Evolutionary conservation across 2,329 filamentous ascomycete species (phyloP).

Genomic region (Zasmidium citrigriseum): DNA sequence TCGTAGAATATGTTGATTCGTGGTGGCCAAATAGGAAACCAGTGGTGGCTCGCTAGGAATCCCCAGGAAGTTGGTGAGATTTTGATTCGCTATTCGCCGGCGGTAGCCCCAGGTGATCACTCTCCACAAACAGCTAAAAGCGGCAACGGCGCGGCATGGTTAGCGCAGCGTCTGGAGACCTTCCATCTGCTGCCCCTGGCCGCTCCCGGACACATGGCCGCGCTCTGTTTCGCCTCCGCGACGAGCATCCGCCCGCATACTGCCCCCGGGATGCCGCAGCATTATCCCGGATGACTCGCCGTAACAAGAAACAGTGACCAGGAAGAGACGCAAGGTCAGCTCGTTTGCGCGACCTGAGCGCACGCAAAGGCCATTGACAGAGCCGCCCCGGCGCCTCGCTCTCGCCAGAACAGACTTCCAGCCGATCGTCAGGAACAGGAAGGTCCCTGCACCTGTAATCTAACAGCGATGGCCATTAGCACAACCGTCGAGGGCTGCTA

Average conservation of each 20-base stretch:
- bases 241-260: background rate
- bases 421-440: constrained; percentile 10
- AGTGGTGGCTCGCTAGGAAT: too few species aligned
- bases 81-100: background rate
- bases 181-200: background rate
- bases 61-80: background rate
- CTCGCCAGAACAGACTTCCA: background rate
- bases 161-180: background rate
- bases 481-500: constrained; percentile 15
- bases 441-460: constrained; percentile 17
- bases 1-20: too few species aligned
- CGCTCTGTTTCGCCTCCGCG: background rate
- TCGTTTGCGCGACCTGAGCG: background rate
- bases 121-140: background rate
- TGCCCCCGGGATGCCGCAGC: background rate
- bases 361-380: too few species aligned
- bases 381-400: background rate
- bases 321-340: background rate
- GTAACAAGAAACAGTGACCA: background rate
- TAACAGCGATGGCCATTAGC: constrained; percentile 18
- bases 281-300: background rate
- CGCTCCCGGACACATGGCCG: background rate
- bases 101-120: background rate
- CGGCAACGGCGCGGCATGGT: background rate
- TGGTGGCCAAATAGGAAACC: too few species aligned